phyloP scores from a whole-genome alignment of 148 eudicot genomes.

The Amaranthus palmeri region DNA sequence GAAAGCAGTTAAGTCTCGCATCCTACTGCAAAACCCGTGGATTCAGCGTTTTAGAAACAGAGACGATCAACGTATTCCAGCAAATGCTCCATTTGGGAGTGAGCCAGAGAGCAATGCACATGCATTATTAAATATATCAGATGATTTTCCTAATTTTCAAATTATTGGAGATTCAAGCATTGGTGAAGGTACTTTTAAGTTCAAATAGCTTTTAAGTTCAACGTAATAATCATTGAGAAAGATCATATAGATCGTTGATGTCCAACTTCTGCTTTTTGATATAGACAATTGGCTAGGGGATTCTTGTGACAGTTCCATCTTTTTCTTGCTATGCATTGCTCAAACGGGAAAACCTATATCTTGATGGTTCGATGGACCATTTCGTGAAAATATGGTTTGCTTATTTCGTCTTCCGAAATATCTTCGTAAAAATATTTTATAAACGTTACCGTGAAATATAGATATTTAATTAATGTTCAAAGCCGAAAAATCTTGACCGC shows the following conservation, averaged over 20 bases:
- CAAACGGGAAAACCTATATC: background rate
- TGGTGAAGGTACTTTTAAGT: constrained; percentile 39
- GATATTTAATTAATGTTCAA: background rate
- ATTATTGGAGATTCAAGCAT: constrained; percentile 37
- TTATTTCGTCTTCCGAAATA: background rate
- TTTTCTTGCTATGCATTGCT: constrained; percentile 3
- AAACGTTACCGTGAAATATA: background rate
- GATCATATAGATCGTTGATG: background rate
- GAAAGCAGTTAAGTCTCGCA: constrained; percentile 25
- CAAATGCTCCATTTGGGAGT: constrained; percentile 21
- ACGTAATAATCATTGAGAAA: background rate
- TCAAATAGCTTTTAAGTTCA: background rate
- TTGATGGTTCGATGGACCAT: background rate
- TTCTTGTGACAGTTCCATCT: background rate
- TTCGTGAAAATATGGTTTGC: background rate
- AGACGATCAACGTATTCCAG: constrained; percentile 22
- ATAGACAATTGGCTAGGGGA: constrained; percentile 9
- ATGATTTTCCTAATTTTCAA: constrained; percentile 27
- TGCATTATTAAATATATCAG: constrained; percentile 22
- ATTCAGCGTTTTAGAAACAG: constrained; percentile 48
- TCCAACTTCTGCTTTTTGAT: constrained; percentile 1
- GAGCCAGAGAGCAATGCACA: constrained; percentile 15
- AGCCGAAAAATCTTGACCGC: background rate
- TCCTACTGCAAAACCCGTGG: constrained; percentile 49
- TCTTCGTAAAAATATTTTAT: background rate